Evolutionary conservation across 148 eudicot species (phyloP).

Genomic region (Vaccinium darrowii): DNA sequence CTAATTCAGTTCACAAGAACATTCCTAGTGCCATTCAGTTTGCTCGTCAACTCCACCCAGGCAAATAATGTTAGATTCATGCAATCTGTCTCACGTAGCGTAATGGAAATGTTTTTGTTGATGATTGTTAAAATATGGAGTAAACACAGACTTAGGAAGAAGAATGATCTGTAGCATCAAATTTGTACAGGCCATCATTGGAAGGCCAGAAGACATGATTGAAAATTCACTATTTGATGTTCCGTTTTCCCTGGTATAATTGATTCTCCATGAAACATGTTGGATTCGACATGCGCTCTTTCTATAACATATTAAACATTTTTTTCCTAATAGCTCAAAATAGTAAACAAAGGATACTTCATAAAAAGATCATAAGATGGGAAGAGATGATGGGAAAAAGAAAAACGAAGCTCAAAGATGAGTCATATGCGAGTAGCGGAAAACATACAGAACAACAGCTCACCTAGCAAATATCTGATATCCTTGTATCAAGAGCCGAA

Average conservation of each 20-base stretch:
- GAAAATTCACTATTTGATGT: background rate
- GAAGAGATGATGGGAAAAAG: too few species aligned
- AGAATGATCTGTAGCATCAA: background rate
- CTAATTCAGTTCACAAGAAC: background rate
- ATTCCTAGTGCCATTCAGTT: background rate
- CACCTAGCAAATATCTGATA: constrained; percentile 39
- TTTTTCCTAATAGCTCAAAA: too few species aligned
- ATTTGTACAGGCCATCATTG: background rate
- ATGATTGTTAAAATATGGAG: background rate
- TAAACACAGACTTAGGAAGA: background rate
- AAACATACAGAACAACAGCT: constrained; percentile 6
- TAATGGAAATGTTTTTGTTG: background rate
- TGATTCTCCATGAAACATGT: background rate
- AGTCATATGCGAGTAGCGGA: background rate
- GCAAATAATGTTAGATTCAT: background rate
- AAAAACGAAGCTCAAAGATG: background rate
- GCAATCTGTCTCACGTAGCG: background rate
- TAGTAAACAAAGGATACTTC: too few species aligned
- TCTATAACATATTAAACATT: too few species aligned
- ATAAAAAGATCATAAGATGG: too few species aligned
- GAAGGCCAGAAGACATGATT: background rate
- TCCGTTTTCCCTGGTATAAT: background rate
- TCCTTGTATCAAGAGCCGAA: constrained; percentile 30
- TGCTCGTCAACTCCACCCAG: background rate
- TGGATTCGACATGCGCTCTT: background rate